Base-by-base conservation (phyloP, 1,284 basidiomycete species). In the Ganoderma sinense region DNA sequence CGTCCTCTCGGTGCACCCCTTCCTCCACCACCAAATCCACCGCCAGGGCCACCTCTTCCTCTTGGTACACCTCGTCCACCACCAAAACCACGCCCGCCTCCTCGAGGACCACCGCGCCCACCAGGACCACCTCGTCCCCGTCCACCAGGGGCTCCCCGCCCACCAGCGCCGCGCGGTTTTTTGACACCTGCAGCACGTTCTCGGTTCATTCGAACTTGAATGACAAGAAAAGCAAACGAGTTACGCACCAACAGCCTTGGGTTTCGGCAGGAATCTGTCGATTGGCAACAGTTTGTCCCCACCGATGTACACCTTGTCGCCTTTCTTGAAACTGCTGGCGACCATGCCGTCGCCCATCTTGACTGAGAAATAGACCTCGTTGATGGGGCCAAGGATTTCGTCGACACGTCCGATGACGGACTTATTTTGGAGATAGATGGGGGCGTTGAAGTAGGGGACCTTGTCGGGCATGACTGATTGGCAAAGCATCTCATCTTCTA, bases 371-470 rank as follows among this genome's bases (percentile, higher is more conserved):
- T 92, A 99, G 69, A 99, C 97, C 81, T 99, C 96, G 82, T 99
- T 99, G 82, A 99, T 97, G 13, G 98, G 98, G 0, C 97, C 97
- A 20, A 98, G 87, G 73, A 98, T 98, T 82, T 98, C 97, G 82
- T 98, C 97, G 48, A 98, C 94, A 82, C 97, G 97, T 73, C 97
- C 97, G 73, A 98, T 96, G 72, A 90, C 89, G 11, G 97, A 96
- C 85, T 99, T 99, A 85, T 99, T 99, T 86, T 96, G 92, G 64
- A 99, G 89, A 83, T 98, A 99, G 80, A 99, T 98, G 66, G 98
- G 97, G 0, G 98, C 97, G 82, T 99, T 99, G 87, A 99, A 99
- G 84, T 98, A 98, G 0, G 98, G 98, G 18, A 99, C 95, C 85
- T 95, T 97, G 82, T 96, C 91, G 2, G 91, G 84, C 80, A 96